Percentiles rank a stretch among this genome's conserved stretches.
Evolutionary conservation across 345 rosid species (phyloP).

Genomic region (Syzygium grande): DNA sequence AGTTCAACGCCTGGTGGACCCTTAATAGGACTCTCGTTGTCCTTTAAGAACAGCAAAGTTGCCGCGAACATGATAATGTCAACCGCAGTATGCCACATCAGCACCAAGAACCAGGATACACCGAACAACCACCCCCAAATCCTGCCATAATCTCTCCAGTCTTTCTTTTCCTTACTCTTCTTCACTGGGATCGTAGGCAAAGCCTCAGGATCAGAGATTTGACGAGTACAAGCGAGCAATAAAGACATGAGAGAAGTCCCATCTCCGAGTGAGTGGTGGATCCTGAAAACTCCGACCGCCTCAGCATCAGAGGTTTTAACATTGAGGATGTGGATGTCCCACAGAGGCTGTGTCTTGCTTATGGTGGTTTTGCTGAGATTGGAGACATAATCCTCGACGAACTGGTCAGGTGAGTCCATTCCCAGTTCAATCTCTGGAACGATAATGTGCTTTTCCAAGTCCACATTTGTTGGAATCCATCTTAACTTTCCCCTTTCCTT

Average conservation of each 20-base stretch:
- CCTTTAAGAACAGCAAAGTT: constrained; percentile 17
- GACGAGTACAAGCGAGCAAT: constrained; percentile 25
- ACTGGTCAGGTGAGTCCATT: constrained; percentile 15
- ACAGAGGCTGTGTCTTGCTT: constrained; percentile 22
- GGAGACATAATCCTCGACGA: constrained; percentile 24
- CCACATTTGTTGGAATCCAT: constrained; percentile 32
- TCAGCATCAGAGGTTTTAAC: constrained; percentile 17
- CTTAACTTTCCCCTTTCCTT: constrained; percentile 13
- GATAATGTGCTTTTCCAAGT: constrained; percentile 22
- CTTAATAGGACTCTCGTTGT: constrained; percentile 18
- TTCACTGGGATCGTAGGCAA: constrained; percentile 17
- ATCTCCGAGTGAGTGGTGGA: constrained; percentile 44
- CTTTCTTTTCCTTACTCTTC: neutral
- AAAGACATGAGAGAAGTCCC: constrained; percentile 35
- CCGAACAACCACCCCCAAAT: neutral
- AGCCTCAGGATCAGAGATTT: constrained; percentile 13
- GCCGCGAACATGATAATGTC: constrained; percentile 16
- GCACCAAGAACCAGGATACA: neutral
- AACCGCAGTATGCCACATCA: constrained; percentile 15
- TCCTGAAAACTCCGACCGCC: constrained; percentile 20
- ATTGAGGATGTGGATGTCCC: constrained; percentile 39
- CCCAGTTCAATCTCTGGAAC: constrained; percentile 11
- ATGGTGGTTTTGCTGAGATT: constrained; percentile 25
- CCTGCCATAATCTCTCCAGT: neutral
- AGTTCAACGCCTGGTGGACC: constrained; percentile 20